phyloP scores from a whole-genome alignment of 805 yeast species.

The Candida xyloterini region DNA sequence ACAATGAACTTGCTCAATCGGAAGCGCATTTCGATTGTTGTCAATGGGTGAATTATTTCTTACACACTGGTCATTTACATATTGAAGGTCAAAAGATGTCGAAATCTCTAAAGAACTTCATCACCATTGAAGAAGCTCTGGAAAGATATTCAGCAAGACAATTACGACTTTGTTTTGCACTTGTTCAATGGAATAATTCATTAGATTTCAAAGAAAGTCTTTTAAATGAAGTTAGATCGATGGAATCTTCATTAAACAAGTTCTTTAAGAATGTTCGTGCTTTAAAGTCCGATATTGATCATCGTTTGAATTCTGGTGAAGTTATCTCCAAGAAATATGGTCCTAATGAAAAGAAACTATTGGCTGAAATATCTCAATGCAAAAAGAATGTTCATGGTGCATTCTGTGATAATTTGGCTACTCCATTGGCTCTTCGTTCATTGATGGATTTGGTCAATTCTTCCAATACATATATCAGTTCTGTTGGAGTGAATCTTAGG shows the following conservation, averaged over 20 bases:
- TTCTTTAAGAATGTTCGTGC: slow-evolving; percentile 90
- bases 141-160: slow-evolving; percentile 71
- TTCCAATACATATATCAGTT: slow-evolving; percentile 67
- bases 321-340: slow-evolving; percentile 63
- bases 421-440: slow-evolving; percentile 68
- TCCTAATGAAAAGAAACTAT: slow-evolving; percentile 46
- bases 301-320: slow-evolving; percentile 44
- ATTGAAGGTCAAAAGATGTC: slow-evolving; percentile 99
- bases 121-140: slow-evolving; percentile 90
- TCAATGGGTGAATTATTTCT: slow-evolving; percentile 96
- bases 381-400: slow-evolving; percentile 66
- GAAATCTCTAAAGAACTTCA: slow-evolving; percentile 90
- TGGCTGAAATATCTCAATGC: slow-evolving; percentile 44
- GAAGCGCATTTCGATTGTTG: slow-evolving; percentile 87
- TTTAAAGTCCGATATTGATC: slow-evolving; percentile 60
- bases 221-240: slow-evolving; percentile 69
- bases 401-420: slow-evolving; percentile 84
- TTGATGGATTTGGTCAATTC: slow-evolving; percentile 67
- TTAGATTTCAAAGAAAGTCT: slow-evolving; percentile 87
- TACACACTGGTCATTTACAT: slow-evolving; percentile 97
- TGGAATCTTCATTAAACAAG: slow-evolving; percentile 72
- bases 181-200: slow-evolving; percentile 89
- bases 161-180: slow-evolving; percentile 84
- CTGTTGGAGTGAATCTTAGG: slow-evolving; percentile 48
- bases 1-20: slow-evolving; percentile 94